phyloP scores from a whole-genome alignment of 1,284 basidiomycete genomes.

The Flammula alnicola region DNA sequence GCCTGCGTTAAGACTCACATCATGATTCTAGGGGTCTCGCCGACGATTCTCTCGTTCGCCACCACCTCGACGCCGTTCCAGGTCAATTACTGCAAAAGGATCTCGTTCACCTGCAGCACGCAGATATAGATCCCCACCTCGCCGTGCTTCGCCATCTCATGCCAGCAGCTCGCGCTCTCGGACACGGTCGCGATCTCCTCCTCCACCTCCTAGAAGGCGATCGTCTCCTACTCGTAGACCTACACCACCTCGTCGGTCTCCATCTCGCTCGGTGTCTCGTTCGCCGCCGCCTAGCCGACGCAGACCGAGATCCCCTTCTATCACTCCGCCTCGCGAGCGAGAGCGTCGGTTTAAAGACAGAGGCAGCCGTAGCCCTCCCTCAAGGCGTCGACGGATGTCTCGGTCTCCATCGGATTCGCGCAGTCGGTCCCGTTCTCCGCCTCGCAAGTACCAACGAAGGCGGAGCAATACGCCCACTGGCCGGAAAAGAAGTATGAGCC shows the following conservation, averaged over 20 bases:
- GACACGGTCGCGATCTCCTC: constrained; percentile 29
- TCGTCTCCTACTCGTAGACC: constrained; percentile 44
- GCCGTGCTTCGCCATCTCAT: constrained; percentile 47
- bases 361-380: constrained; percentile 62
- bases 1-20: constrained; percentile 7
- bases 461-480: constrained; percentile 30
- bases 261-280: constrained; percentile 45
- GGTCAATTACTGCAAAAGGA: constrained; percentile 45
- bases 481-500: constrained; percentile 27
- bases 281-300: constrained; percentile 49
- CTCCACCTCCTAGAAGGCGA: constrained; percentile 18
- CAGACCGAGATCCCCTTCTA: constrained; percentile 52
- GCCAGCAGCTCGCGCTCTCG: constrained; percentile 27
- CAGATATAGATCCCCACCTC: constrained; percentile 37
- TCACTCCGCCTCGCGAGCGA: constrained; percentile 45
- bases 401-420: constrained; percentile 39
- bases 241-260: constrained; percentile 51
- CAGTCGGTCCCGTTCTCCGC: constrained; percentile 49
- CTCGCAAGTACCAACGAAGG: constrained; percentile 35
- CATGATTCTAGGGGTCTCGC: constrained; percentile 33
- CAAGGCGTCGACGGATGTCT: constrained; percentile 56
- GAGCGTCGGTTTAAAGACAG: constrained; percentile 38
- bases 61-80: constrained; percentile 45
- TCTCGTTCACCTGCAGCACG: constrained; percentile 41
- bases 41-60: constrained; percentile 48